These are phyloP conservation scores for Neofusicoccum ribis DNA, from an alignment of 2,329 filamentous ascomycete genomes.

Conservation along the genomic window DNA sequence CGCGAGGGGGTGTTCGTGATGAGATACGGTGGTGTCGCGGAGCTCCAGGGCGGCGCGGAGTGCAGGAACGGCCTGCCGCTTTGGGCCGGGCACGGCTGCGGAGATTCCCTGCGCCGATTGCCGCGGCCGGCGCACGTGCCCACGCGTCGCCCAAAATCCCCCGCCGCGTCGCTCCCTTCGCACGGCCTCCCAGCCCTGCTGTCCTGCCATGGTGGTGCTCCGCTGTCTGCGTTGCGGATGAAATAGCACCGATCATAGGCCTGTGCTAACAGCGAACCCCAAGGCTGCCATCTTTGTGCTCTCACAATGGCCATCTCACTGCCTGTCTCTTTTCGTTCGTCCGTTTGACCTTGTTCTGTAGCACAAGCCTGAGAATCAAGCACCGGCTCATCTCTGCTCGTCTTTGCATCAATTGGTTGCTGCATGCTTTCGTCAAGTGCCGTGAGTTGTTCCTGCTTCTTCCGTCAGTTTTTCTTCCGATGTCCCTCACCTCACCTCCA, in stretches of 20 bases:
- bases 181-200: neutral
- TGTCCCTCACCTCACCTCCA: neutral
- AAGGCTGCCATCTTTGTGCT: no score
- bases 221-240: neutral
- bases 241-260: neutral
- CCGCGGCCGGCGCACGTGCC: neutral
- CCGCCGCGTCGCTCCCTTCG: neutral
- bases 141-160: neutral
- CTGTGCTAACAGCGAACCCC: neutral
- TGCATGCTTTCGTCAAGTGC: neutral
- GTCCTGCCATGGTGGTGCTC: neutral
- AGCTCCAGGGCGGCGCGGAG: neutral
- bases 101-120: neutral
- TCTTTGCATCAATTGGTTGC: neutral
- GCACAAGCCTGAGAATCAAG: neutral
- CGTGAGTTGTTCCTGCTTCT: conserved; percentile 5
- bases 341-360: neutral
- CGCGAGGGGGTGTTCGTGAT: neutral
- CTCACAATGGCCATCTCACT: neutral
- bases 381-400: neutral
- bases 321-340: neutral
- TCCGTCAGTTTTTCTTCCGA: neutral
- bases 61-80: neutral
- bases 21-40: neutral
- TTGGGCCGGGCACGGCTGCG: neutral